Evolutionary conservation across 805 yeast species (phyloP).

Genomic region (Wickerhamomyces rabaulensis): DNA sequence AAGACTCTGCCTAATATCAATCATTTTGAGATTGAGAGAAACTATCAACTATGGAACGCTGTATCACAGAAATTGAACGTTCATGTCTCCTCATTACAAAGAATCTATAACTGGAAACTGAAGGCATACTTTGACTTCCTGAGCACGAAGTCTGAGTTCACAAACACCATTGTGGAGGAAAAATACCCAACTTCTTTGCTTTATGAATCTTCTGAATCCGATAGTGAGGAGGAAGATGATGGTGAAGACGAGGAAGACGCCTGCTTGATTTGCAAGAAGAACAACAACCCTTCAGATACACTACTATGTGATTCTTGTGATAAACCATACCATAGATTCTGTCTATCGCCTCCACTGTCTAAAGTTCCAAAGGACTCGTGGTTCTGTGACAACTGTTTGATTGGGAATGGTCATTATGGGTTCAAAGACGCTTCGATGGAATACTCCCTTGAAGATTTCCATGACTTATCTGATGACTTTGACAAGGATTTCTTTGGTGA

Average conservation of each 20-base stretch:
- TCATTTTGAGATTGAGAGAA: conserved; percentile 8
- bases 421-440: conserved; percentile 62
- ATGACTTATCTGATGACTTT: conserved; percentile 47
- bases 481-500: conserved; percentile 36
- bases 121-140: conserved; percentile 30
- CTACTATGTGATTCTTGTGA: conserved; percentile 74
- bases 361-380: conserved; percentile 56
- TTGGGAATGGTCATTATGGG: conserved; percentile 85
- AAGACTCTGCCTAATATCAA: conserved; percentile 8
- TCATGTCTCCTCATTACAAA: conserved; percentile 4
- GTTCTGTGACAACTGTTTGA: conserved; percentile 81
- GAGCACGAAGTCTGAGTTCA: conserved; percentile 20
- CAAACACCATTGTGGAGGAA: conserved; percentile 20
- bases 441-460: conserved; percentile 58
- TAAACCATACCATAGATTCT: conserved; percentile 58
- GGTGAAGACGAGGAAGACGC: conserved; percentile 28
- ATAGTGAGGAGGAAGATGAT: conserved; percentile 21
- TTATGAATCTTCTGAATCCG: conserved; percentile 12
- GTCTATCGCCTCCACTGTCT: conserved; percentile 54
- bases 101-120: conserved; percentile 23
- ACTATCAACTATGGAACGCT: conserved; percentile 24
- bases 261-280: conserved; percentile 44
- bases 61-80: neutral
- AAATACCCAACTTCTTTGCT: conserved; percentile 29
- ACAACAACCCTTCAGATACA: conserved; percentile 40